phyloP scores from a whole-genome alignment of 345 rosid genomes.

The Pugionium cornutum region DNA sequence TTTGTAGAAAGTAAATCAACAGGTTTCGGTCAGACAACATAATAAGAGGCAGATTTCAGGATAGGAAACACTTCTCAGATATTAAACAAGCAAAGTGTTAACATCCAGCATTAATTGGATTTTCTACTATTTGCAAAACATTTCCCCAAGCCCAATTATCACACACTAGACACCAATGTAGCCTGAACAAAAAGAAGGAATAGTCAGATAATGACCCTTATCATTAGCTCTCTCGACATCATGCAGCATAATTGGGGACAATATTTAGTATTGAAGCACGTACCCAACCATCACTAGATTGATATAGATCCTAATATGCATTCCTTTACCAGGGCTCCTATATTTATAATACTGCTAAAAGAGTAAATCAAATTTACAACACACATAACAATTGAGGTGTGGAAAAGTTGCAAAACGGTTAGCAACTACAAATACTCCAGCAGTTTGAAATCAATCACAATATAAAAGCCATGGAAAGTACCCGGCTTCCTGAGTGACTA shows the following conservation, averaged over 20 bases:
- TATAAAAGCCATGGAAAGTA: constrained; percentile 24
- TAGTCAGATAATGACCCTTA: constrained; percentile 11
- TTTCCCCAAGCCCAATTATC: constrained; percentile 19
- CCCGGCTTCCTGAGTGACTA: constrained; percentile 51
- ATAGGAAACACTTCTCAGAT: constrained; percentile 14
- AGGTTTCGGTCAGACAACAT: not conserved
- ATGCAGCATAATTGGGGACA: not conserved
- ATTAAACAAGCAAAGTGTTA: constrained; percentile 1
- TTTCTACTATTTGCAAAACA: constrained; percentile 16
- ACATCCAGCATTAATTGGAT: not conserved
- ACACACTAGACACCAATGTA: constrained; percentile 21
- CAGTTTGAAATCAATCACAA: constrained; percentile 11
- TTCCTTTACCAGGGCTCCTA: not conserved
- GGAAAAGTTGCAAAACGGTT: not conserved
- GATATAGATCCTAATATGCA: not conserved
- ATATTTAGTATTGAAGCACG: constrained; percentile 5
- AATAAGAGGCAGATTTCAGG: not conserved
- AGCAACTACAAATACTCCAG: constrained; percentile 1
- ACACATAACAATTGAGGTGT: constrained; percentile 4
- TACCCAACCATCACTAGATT: constrained; percentile 14
- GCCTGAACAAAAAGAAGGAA: constrained; percentile 1
- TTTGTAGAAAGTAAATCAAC: not conserved
- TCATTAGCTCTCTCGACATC: not conserved
- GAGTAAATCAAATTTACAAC: constrained; percentile 7
- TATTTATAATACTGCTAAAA: not conserved